Evolutionary conservation across 139 green algal species (phyloP).

Genomic region (Auxenochlorella pyrenoidosa): DNA sequence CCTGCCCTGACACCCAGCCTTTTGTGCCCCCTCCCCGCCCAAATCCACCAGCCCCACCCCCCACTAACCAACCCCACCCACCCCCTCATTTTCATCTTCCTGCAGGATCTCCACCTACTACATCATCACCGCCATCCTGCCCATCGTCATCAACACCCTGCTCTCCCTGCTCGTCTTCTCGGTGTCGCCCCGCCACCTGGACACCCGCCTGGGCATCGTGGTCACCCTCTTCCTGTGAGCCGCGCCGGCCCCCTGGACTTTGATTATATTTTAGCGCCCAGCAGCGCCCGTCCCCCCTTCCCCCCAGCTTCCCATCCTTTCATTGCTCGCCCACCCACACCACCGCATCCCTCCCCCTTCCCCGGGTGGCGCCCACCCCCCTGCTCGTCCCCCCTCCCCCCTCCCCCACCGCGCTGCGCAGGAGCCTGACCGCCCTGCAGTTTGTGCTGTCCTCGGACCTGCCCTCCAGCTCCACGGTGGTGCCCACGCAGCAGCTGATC

Average conservation of each 20-base stretch:
- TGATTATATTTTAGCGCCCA: too few relatives aligned
- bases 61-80: neutral
- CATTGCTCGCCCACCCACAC: too few relatives aligned
- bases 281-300: too few relatives aligned
- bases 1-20: too few relatives aligned
- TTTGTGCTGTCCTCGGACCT: slow-evolving; percentile 8
- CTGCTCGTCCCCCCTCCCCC: too few relatives aligned
- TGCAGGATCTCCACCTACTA: slow-evolving; percentile 30
- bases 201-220: slow-evolving; percentile 41
- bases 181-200: slow-evolving; percentile 36
- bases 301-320: too few relatives aligned
- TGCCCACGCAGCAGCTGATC: slow-evolving; percentile 49
- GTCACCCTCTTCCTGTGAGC: slow-evolving; percentile 46
- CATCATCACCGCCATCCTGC: slow-evolving; percentile 42
- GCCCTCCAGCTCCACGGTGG: slow-evolving; percentile 30
- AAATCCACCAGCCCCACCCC: neutral
- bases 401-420: neutral
- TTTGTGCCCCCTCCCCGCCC: neutral
- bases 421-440: slow-evolving; percentile 25
- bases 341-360: too few relatives aligned
- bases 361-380: too few relatives aligned
- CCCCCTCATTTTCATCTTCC: too few relatives aligned
- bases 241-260: neutral
- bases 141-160: slow-evolving; percentile 36
- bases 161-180: slow-evolving; percentile 41